Evolutionary conservation across 495 filamentous ascomycete genomes (phyloP).

Genomic region (Neohortaea acidophila): DNA sequence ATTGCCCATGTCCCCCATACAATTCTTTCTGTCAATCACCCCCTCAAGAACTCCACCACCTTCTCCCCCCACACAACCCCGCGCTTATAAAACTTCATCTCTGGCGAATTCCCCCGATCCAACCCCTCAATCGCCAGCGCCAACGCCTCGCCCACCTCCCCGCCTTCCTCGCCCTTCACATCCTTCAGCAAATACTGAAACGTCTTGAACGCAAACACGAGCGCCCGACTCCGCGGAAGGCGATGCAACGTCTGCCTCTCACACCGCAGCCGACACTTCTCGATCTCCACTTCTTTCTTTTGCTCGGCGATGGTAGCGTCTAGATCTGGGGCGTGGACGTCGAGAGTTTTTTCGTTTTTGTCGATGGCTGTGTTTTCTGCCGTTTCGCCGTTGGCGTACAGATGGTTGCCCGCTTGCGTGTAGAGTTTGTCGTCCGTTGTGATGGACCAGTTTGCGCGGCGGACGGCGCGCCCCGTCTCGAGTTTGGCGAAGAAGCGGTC

Average conservation of each 20-base stretch:
- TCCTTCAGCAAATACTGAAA: constrained; percentile 54
- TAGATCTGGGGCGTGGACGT: constrained; percentile 1
- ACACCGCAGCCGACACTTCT: constrained; percentile 45
- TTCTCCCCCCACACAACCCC: constrained; percentile 49
- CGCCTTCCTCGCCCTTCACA: constrained; percentile 55
- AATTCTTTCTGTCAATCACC: no score
- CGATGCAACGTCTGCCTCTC: constrained; percentile 69
- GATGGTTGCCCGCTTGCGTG: constrained; percentile 36
- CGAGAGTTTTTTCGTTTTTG: constrained; percentile 8
- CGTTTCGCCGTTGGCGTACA: constrained; percentile 30
- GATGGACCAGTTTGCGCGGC: constrained; percentile 50
- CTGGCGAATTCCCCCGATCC: constrained; percentile 48
- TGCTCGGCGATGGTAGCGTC: constrained; percentile 18
- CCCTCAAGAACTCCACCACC: constrained; percentile 42
- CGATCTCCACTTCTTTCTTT: constrained; percentile 36
- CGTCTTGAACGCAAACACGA: constrained; percentile 69
- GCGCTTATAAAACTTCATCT: constrained; percentile 55
- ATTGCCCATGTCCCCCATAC: no score
- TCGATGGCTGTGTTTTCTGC: background rate
- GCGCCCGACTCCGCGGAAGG: constrained; percentile 45
- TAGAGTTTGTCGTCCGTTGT: constrained; percentile 43
- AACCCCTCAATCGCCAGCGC: constrained; percentile 61
- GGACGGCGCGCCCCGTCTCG: constrained; percentile 39
- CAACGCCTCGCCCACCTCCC: constrained; percentile 43
- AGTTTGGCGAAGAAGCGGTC: constrained; percentile 55